Evolutionary conservation across 805 yeast genomes (phyloP).

Genomic region (Kuraishia molischiana): DNA sequence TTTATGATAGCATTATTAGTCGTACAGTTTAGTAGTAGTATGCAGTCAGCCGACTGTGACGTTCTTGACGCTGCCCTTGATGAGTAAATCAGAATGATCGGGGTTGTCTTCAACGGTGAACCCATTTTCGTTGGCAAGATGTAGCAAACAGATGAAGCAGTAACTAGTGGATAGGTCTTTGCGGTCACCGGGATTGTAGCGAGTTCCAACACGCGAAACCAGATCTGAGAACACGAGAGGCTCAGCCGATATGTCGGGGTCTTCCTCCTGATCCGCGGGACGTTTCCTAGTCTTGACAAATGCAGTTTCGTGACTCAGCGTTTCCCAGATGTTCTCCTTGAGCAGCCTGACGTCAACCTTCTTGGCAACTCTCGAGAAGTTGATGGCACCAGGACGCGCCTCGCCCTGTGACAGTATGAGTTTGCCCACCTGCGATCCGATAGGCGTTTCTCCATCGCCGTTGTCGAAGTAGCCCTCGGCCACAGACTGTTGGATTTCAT

Average conservation of each 20-base stretch:
- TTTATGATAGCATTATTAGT: too few relatives aligned
- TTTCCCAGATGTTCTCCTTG: slow-evolving; percentile 36
- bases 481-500: slow-evolving; percentile 14
- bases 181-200: slow-evolving; percentile 27
- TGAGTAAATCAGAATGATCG: slow-evolving; percentile 26
- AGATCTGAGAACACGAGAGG: slow-evolving; percentile 20
- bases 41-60: too few relatives aligned
- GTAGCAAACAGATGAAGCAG: slow-evolving; percentile 38
- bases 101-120: slow-evolving; percentile 24
- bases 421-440: neutral
- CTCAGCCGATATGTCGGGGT: neutral
- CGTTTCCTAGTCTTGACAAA: slow-evolving; percentile 14
- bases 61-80: slow-evolving; percentile 5
- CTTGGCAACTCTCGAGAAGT: slow-evolving; percentile 36
- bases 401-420: neutral
- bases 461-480: slow-evolving; percentile 7
- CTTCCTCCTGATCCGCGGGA: slow-evolving; percentile 13
- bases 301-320: slow-evolving; percentile 19
- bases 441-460: slow-evolving; percentile 1
- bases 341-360: slow-evolving; percentile 36
- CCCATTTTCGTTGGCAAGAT: slow-evolving; percentile 40
- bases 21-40: too few relatives aligned
- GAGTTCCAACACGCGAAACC: slow-evolving; percentile 23
- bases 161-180: slow-evolving; percentile 38
- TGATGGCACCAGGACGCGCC: slow-evolving; percentile 14